These are phyloP conservation scores for Alternaria triticina DNA, from an alignment of 2,329 filamentous ascomycete genomes.

Conservation along the genomic window DNA sequence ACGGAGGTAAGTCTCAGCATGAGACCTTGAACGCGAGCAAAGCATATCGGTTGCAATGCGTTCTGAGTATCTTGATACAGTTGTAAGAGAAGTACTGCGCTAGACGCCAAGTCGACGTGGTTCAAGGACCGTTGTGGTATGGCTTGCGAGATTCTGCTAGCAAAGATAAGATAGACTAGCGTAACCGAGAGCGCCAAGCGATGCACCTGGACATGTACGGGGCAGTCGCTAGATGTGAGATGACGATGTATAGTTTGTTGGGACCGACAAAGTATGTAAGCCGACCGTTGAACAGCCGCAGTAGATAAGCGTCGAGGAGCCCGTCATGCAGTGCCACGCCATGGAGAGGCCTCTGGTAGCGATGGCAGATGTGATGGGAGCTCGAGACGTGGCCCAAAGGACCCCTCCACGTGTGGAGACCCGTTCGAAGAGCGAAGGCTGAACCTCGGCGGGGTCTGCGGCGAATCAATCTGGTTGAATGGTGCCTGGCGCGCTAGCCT, in stretches of 20 bases:
- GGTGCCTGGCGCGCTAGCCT: slow-evolving; percentile 15
- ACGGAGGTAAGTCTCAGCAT: background rate
- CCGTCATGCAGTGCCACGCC: background rate
- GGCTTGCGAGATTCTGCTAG: background rate
- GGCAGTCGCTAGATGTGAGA: background rate
- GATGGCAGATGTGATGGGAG: background rate
- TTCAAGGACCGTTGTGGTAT: background rate
- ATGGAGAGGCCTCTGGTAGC: background rate
- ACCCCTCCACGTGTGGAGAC: slow-evolving; percentile 9
- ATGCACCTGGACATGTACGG: background rate
- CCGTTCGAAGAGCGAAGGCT: slow-evolving; percentile 4
- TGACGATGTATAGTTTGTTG: background rate
- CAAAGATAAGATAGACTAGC: background rate
- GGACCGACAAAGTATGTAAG: background rate
- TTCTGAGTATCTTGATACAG: background rate
- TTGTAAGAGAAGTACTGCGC: background rate
- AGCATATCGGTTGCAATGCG: background rate
- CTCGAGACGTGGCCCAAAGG: slow-evolving; percentile 1
- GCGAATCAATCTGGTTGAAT: slow-evolving; percentile 13
- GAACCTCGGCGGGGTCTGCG: slow-evolving; percentile 7
- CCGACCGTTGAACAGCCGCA: background rate
- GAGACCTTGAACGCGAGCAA: background rate
- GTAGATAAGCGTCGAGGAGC: background rate
- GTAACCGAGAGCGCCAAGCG: background rate
- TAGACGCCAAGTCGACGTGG: background rate